Base-by-base conservation (phyloP, 192 early-diverging fungal species). In the Kickxella alabastrina region DNA sequence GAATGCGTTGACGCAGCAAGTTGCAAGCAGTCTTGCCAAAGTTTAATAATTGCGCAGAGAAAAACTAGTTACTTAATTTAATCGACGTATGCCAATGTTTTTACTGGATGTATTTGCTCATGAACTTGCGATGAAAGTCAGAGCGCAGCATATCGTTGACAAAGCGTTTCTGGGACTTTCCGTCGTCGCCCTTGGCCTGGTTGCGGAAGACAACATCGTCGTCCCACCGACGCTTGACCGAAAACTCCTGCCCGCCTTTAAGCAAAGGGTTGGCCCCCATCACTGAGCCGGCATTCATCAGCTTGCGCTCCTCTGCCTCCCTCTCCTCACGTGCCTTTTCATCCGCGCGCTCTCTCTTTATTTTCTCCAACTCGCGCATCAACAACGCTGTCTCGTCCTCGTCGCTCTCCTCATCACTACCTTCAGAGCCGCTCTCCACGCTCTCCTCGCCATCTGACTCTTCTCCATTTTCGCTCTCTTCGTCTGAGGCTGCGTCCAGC, bases 181-280 rank as follows among this genome's bases (percentile, higher is more conserved):
- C 91, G 19, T 92, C 88, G 23, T 85, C 81, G 25, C 88, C 91
- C 32, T 84, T 73, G 0, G 92, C 91, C 75, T 99, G 96, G 71
- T 99, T 97, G 59, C 90, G 91, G 69, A 98, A 98, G 29, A 98
- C 85, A 31, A 98, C 96, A 67, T 98, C 96, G 49, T 98, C 94
- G 63, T 98, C 94, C 96, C 94, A 97, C 44, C 86, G 79, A 44
- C 92, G 66, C 79, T 95, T 96, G 23, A 96, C 89, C 63, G 85
- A 63, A 89, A 95, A 66, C 82, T 84, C 56, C 52, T 72, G 29
- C 64, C 70, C 53, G 4, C 82, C 31, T 8, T 32, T 70, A 43
- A 99, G 74, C 34, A 97, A 54, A 8, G 93, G 95, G 68, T 97
- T 97, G 7, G 88, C 91, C 0, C 80, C 58, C 29, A 72, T 82